Evolutionary conservation across 139 green algal genomes (phyloP).

Genomic region (Haematococcus lacustris): DNA sequence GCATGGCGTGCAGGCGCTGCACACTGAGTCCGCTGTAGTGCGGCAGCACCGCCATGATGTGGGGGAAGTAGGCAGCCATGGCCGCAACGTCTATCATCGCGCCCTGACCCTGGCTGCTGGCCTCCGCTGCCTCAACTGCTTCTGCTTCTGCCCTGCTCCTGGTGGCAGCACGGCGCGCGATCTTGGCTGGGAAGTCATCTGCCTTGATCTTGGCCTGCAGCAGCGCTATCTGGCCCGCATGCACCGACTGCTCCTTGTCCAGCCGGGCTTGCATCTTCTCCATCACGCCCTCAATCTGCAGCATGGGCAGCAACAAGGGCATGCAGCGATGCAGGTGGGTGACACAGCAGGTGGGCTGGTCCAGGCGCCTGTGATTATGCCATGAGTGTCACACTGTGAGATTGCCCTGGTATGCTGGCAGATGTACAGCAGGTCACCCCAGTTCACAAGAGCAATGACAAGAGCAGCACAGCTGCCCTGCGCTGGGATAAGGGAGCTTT

Average conservation of each 20-base stretch:
- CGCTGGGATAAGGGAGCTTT: no score
- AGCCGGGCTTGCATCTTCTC: not conserved
- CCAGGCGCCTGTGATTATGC: no score
- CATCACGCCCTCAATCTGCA: not conserved
- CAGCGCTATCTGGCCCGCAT: not conserved
- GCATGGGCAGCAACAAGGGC: no score
- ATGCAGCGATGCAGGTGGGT: no score
- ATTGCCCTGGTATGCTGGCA: no score
- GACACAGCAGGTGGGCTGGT: no score
- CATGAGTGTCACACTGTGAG: no score
- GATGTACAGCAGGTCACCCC: no score
- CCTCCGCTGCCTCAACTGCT: not conserved
- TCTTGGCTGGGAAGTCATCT: not conserved
- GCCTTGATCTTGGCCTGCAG: not conserved
- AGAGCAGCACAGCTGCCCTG: no score
- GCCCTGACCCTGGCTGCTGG: not conserved
- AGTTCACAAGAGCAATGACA: no score
- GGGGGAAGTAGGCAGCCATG: no score
- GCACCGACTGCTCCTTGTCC: not conserved
- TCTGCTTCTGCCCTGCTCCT: not conserved
- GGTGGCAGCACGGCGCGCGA: not conserved
- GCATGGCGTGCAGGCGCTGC: conserved; percentile 2
- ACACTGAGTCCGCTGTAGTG: not conserved
- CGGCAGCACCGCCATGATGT: not conserved
- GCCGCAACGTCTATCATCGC: no score